Evolutionary conservation across 768 basidiomycete species (phyloP), one percentile per base, ranked within the genome.

Genomic region (Lanmaoa rubissima): DNA sequence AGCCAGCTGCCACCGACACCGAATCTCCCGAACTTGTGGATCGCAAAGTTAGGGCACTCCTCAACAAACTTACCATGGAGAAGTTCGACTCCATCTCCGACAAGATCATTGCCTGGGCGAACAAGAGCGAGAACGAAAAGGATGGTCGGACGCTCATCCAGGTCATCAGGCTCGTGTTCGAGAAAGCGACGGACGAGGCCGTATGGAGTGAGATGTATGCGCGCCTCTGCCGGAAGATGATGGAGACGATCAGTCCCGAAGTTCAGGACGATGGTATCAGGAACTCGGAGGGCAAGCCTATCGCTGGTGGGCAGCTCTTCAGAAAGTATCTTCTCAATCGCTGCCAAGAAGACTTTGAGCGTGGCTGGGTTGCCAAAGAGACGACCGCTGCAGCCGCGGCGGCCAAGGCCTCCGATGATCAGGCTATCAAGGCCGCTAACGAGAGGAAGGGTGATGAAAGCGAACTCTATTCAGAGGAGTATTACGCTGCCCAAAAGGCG

Each of bases 201-300:
- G 84, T 87, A 10, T 95, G 92, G 90, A 95, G 92, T 2, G 90
- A 92, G 78, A 98, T 98, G 93, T 98, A 99, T 71, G 96, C 96
- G 32, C 86, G 90, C 34, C 78, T 99, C 39, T 98, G 95, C 70
- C 80, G 92, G 62, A 92, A 94, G 82, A 90, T 98, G 85, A 92
- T 95, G 90, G 92, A 94, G 74, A 85, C 84, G 69, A 90, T 98
- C 70, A 92, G 87, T 54, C 79, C 86, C 32, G 86, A 89, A 58
- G 92, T 98, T 6, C 87, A 88, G 64, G 95, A 98, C 69, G 91
- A 94, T 57, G 85, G 87, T 11, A 90, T 96, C 75, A 85, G 80
- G 76, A 86, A 85, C 61, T 42, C 76, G 13, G 92, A 94, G 60
- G 92, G 91, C 67, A 88, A 89, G 69, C 90, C 90, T n/a, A 89